Percentiles rank a stretch among this genome's conserved stretches.
Evolutionary conservation across 345 rosid species (phyloP).

Genomic region (Raphanus sativus): DNA sequence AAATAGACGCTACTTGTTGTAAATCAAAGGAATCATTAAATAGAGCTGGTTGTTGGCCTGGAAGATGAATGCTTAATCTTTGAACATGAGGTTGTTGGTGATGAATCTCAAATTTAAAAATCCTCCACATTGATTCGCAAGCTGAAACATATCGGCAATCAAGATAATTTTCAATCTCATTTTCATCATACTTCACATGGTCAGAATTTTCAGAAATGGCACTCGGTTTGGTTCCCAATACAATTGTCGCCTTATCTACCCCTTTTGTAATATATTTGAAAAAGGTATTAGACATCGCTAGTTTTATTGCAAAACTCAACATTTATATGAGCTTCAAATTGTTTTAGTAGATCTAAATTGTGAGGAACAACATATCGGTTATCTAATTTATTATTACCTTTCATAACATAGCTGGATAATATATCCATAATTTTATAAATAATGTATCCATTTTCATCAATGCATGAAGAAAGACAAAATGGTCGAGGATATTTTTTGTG

Average conservation of each 20-base stretch:
- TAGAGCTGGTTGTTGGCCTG: neutral
- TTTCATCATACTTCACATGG: neutral
- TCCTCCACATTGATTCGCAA: neutral
- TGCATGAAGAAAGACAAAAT: neutral
- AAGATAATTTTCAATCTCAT: neutral
- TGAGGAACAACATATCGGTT: neutral
- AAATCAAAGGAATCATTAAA: neutral
- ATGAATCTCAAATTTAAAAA: neutral
- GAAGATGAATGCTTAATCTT: neutral
- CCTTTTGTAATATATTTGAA: neutral
- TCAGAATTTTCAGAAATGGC: too few relatives aligned
- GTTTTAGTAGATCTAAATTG: too few relatives aligned
- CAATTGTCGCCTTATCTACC: neutral
- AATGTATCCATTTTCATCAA: neutral
- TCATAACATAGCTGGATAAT: neutral
- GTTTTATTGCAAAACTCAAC: neutral
- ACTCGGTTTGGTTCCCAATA: neutral
- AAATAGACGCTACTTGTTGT: neutral
- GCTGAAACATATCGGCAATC: neutral
- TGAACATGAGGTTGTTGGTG: neutral
- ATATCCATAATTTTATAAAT: neutral
- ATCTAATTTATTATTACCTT: neutral
- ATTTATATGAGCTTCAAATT: neutral
- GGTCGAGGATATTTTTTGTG: neutral
- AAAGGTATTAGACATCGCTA: neutral